phyloP scores from a whole-genome alignment of 2,329 filamentous ascomycete species.

The Stachybotrys chartarum region DNA sequence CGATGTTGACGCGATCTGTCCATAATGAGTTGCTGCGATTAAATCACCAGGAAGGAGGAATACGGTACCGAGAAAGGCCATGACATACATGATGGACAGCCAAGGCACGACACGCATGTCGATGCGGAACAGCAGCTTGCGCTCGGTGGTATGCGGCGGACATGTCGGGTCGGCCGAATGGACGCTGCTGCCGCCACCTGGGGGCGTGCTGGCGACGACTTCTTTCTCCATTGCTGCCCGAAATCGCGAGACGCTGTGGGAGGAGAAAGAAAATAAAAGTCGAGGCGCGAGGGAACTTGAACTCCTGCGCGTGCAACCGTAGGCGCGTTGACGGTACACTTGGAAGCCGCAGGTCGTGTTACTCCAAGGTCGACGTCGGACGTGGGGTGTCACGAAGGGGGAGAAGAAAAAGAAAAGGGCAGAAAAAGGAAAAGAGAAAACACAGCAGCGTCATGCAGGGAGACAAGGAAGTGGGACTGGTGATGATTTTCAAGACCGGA shows the following conservation, averaged over 20 bases:
- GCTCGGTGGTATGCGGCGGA: slow-evolving; percentile 53
- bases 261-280: not conserved
- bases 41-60: not conserved
- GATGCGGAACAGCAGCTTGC: slow-evolving; percentile 60
- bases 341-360: no score
- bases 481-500: no score
- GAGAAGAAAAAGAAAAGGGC: no score
- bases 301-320: no score
- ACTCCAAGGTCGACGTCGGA: no score
- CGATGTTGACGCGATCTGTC: slow-evolving; percentile 66
- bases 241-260: not conserved
- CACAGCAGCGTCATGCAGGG: no score
- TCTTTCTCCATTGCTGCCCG: not conserved
- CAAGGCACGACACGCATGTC: slow-evolving; percentile 67
- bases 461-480: no score
- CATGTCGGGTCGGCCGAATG: slow-evolving; percentile 18
- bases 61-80: slow-evolving; percentile 53
- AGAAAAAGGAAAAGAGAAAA: no score
- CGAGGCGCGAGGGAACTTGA: no score
- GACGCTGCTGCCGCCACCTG: not conserved
- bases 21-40: not conserved
- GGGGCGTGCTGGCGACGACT: not conserved
- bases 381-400: no score
- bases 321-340: no score
- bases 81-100: slow-evolving; percentile 63